Conservation (phyloP, 2,329 filamentous ascomycete genomes). For the Blastomyces parvus region DNA sequence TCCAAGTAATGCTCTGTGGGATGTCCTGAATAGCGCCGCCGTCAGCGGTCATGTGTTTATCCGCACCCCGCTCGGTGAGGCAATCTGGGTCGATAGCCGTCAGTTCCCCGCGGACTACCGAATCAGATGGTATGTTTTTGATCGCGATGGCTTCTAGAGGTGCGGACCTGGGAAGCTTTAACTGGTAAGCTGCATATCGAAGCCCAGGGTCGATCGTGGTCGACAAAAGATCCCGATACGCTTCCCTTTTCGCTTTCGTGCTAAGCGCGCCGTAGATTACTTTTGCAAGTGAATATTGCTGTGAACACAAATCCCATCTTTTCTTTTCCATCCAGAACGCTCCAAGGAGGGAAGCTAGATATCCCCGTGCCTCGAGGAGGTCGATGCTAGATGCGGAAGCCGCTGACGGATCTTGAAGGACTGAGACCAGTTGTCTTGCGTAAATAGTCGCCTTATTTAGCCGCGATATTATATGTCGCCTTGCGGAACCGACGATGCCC, state of each 20-base stretch:
- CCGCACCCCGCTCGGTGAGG: slow-evolving; percentile 50
- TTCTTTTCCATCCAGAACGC: slow-evolving; percentile 78
- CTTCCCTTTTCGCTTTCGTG: slow-evolving; percentile 55
- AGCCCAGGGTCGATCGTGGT: slow-evolving; percentile 88
- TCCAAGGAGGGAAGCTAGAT: slow-evolving; percentile 66
- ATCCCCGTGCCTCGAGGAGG: slow-evolving; percentile 76
- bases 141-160: slow-evolving; percentile 70
- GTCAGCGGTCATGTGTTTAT: slow-evolving; percentile 39
- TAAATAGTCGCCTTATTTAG: slow-evolving; percentile 67
- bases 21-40: slow-evolving; percentile 41
- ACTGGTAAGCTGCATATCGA: slow-evolving; percentile 86
- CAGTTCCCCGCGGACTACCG: slow-evolving; percentile 54
- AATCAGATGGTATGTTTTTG: slow-evolving; percentile 61
- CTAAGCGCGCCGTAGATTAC: slow-evolving; percentile 74
- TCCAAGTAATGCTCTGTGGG: slow-evolving; percentile 74
- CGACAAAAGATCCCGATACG: slow-evolving; percentile 75
- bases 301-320: slow-evolving; percentile 69
- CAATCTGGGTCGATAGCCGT: slow-evolving; percentile 60
- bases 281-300: slow-evolving; percentile 63
- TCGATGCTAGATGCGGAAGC: slow-evolving; percentile 56
- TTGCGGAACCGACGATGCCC: slow-evolving; percentile 66
- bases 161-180: slow-evolving; percentile 75
- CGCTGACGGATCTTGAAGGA: slow-evolving; percentile 54
- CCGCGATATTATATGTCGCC: slow-evolving; percentile 81
- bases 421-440: slow-evolving; percentile 57